phyloP scores from a whole-genome alignment of 2,329 filamentous ascomycete genomes.

The Hymenotorrendiella dingleyae region DNA sequence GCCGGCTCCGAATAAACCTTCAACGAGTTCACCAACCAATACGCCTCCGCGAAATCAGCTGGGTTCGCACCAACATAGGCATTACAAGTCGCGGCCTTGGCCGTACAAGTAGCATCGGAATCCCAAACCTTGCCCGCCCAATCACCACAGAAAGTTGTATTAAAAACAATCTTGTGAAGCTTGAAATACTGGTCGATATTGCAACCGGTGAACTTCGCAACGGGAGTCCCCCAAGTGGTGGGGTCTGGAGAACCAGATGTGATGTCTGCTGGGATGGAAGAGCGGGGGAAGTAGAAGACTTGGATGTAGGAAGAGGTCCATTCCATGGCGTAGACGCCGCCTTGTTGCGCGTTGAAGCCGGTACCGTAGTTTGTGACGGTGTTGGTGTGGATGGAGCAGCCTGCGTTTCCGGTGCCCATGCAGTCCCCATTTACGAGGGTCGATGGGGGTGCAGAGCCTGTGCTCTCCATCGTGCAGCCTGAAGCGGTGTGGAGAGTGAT shows the following conservation, averaged over 20 bases:
- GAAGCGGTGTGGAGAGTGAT: slow-evolving; percentile 63
- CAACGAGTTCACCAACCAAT: slow-evolving; percentile 70
- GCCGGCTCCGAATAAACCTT: slow-evolving; percentile 64
- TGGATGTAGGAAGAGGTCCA: slow-evolving; percentile 69
- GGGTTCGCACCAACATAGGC: slow-evolving; percentile 70
- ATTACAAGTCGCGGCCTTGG: slow-evolving; percentile 58
- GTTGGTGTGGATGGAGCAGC: slow-evolving; percentile 52
- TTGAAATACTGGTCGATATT: slow-evolving; percentile 65
- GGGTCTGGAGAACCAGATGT: slow-evolving; percentile 55
- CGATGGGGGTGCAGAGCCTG: slow-evolving; percentile 41
- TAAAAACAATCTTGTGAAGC: slow-evolving; percentile 70
- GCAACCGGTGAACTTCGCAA: slow-evolving; percentile 67
- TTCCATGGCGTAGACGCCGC: slow-evolving; percentile 69
- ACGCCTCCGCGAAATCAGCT: slow-evolving; percentile 62
- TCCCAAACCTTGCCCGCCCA: slow-evolving; percentile 74
- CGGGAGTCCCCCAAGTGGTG: slow-evolving; percentile 59
- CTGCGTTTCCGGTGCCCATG: slow-evolving; percentile 42
- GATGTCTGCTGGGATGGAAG: slow-evolving; percentile 58
- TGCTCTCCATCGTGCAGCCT: slow-evolving; percentile 37
- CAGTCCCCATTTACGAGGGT: slow-evolving; percentile 49
- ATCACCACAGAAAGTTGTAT: slow-evolving; percentile 78
- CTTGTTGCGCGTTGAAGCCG: slow-evolving; percentile 63
- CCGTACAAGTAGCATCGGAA: slow-evolving; percentile 48
- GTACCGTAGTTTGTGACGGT: slow-evolving; percentile 55
- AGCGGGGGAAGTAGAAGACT: slow-evolving; percentile 76